Percentiles rank a stretch among this genome's conserved stretches.
These are phyloP conservation scores for Phylloporus sp. DNA, from an alignment of 768 basidiomycete species.

Conservation along the genomic window DNA sequence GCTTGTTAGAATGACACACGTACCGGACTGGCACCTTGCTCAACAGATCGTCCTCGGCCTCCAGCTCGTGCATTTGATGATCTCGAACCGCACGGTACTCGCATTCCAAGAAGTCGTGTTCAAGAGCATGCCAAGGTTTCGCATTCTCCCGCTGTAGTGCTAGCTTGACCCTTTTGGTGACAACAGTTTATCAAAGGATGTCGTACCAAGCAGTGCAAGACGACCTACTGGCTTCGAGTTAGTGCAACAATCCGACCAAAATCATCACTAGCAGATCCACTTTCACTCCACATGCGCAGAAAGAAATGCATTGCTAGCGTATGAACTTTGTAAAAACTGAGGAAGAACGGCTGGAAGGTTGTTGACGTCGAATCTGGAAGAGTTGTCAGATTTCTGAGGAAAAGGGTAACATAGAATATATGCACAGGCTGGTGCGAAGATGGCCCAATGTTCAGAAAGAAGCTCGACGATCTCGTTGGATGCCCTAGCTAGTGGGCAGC, in stretches of 20 bases:
- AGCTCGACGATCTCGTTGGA: conserved; percentile 85
- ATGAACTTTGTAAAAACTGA: conserved; percentile 80
- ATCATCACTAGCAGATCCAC: conserved; percentile 69
- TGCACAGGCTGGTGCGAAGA: conserved; percentile 81
- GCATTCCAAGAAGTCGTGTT: conserved; percentile 71
- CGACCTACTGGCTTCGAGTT: conserved; percentile 76
- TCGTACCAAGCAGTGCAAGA: background rate
- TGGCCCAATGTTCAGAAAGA: conserved; percentile 79
- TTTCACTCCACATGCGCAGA: conserved; percentile 89
- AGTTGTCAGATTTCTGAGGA: conserved; percentile 1
- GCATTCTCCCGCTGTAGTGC: conserved; percentile 70
- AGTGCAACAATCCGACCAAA: conserved; percentile 74
- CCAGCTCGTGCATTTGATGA: conserved; percentile 86
- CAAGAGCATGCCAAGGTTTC: conserved; percentile 79
- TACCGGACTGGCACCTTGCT: conserved; percentile 84
- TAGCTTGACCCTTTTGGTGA: conserved; percentile 56
- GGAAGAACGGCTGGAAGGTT: conserved; percentile 81
- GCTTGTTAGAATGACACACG: conserved; percentile 19
- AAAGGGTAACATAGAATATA: conserved; percentile 13
- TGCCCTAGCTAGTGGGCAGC: conserved; percentile 78
- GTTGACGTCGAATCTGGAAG: conserved; percentile 66
- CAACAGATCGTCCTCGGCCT: conserved; percentile 81
- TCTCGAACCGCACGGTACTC: conserved; percentile 85
- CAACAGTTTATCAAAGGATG: conserved; percentile 6
- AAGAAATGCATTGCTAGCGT: conserved; percentile 80